A percentile compares a stretch with the other conserved stretches of the same genome.
These are phyloP conservation scores for Cichorium intybus DNA, from an alignment of 140 eudicot genomes.

Conservation along the genomic window DNA sequence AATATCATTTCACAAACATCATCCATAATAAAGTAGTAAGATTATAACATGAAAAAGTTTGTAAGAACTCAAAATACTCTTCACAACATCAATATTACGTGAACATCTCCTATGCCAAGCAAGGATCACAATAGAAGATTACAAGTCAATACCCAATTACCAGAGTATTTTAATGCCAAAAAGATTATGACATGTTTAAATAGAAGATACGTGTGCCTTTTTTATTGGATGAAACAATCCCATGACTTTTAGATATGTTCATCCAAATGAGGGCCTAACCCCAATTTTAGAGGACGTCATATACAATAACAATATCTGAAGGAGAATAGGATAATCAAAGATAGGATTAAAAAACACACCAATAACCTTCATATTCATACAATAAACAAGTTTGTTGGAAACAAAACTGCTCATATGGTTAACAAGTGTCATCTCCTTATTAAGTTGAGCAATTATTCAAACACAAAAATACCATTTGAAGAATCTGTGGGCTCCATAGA, in stretches of 20 bases:
- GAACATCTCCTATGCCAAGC: too few species aligned
- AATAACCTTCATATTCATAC: neutral
- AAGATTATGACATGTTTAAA: too few species aligned
- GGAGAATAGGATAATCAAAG: neutral
- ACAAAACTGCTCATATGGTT: neutral
- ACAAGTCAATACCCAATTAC: too few species aligned
- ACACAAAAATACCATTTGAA: neutral
- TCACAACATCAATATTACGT: constrained; percentile 6
- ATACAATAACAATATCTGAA: neutral
- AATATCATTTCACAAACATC: constrained; percentile 8
- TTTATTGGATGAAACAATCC: neutral
- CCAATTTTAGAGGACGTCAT: neutral
- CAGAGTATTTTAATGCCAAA: too few species aligned
- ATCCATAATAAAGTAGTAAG: constrained; percentile 17
- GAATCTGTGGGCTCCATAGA: neutral
- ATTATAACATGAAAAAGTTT: constrained; percentile 28
- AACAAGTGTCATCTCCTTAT: neutral
- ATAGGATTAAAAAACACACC: neutral
- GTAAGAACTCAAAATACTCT: constrained; percentile 18
- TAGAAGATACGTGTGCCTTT: too few species aligned
- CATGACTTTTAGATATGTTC: neutral
- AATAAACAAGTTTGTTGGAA: neutral
- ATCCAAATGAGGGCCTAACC: neutral
- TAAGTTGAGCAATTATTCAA: neutral
- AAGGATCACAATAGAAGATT: constrained; percentile 9